Evolutionary conservation across 306 rosid genomes (phyloP), one percentile per base, ranked within the genome.

Genomic region (Citrullus mucosospermus): DNA sequence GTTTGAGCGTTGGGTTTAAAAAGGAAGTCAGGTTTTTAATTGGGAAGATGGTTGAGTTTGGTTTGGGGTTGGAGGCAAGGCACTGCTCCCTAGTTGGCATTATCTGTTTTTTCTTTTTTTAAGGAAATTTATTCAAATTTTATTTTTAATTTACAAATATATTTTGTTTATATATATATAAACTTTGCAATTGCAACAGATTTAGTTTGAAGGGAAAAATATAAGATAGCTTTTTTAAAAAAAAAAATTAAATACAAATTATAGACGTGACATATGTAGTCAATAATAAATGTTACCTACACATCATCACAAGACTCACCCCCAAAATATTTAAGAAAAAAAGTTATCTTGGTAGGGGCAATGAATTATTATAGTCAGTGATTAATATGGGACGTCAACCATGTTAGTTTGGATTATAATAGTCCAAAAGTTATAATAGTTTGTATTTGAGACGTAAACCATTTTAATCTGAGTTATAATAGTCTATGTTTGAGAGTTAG

Each of bases 51-150:
- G 78, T 30, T 32, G 61, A 9, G 62, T 74, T 74, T 74, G 78
- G 78, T 74, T 74, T 51, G 78, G 25, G 63, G 78, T 74, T 54
- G 78, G 78, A 32, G 63, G 76, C 76, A 20, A 44, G 15, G 50
- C 78, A 74, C 63, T 74, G 34, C 38, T 74, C 48, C 62, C 78
- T 17, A 74, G 78, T 71, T 53, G 18, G 18, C 78, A 74, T 74
- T 34, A 74, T 74, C 63, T 54, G 14, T 2, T 9, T 17, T 43
- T 43, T 61, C 7, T 28, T 11, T 34, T 62, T 14, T 15, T 8
- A 6, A 11, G 20, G 5, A 32, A 32, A 32, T 6, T 2, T 32
- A 63, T 32, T 63, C 22, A 30, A 16, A 6, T 63, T 63, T 15
- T 14, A 34, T 63, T 0, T 7, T 30, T 63, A 6, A 32, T 30